phyloP scores from a whole-genome alignment of 106 monocot species.

The Platanthera guangdongensis region DNA sequence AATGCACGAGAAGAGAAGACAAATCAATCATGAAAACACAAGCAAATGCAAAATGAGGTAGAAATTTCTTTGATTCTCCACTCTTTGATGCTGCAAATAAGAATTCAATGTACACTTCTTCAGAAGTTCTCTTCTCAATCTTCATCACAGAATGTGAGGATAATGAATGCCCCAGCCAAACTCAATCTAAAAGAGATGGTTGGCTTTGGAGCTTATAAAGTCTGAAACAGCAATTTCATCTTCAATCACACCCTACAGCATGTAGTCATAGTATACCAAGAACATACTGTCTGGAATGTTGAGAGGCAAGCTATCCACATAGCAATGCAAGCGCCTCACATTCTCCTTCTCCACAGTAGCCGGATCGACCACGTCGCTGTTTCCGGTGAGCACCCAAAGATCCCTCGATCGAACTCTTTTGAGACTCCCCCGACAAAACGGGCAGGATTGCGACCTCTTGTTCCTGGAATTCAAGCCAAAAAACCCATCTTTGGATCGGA shows the following conservation, averaged over 20 bases:
- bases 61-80: not conserved
- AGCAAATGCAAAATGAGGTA: not conserved
- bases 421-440: conserved; percentile 85
- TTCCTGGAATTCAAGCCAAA: conserved; percentile 43
- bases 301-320: conserved; percentile 73
- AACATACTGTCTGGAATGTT: conserved; percentile 80
- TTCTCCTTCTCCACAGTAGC: conserved; percentile 63
- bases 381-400: conserved; percentile 78
- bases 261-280: conserved; percentile 78
- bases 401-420: conserved; percentile 78
- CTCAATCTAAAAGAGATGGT: conserved; percentile 45
- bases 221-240: not conserved
- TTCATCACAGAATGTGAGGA: conserved; percentile 1
- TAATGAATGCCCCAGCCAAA: conserved; percentile 16
- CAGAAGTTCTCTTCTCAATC: not conserved
- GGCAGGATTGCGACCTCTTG: conserved; percentile 71
- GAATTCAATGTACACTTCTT: conserved; percentile 13
- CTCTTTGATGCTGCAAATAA: not conserved
- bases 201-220: conserved; percentile 20
- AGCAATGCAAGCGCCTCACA: conserved; percentile 55
- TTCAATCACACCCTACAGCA: conserved; percentile 26
- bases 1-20: too few relatives aligned
- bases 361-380: conserved; percentile 57
- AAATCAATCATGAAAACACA: too few relatives aligned
- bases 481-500: not conserved